These are phyloP conservation scores for Sugiyamaella pinicola DNA, from an alignment of 1,139 yeast genomes.

Conservation along the genomic window DNA sequence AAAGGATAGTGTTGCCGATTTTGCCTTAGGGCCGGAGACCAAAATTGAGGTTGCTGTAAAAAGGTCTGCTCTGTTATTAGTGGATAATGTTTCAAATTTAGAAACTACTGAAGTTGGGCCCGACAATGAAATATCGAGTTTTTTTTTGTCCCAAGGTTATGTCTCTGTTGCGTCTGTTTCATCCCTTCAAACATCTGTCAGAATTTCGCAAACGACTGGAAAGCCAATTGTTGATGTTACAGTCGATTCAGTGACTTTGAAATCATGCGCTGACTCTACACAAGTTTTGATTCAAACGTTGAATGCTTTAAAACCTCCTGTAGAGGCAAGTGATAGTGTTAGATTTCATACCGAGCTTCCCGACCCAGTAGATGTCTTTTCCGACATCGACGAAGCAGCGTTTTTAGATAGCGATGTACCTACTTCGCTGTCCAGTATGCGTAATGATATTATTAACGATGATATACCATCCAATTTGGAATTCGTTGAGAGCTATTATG, in stretches of 20 bases:
- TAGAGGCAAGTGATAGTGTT: constrained; percentile 54
- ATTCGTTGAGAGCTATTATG: constrained; percentile 47
- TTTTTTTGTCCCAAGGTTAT: constrained; percentile 31
- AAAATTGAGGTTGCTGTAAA: constrained; percentile 27
- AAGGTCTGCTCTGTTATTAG: constrained; percentile 35
- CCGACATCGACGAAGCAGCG: constrained; percentile 50
- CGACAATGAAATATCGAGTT: constrained; percentile 22
- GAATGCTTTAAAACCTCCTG: constrained; percentile 71
- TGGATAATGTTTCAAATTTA: constrained; percentile 34
- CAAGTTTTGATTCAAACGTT: constrained; percentile 68
- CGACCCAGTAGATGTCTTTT: constrained; percentile 50
- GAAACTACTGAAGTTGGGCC: constrained; percentile 7
- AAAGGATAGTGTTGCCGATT: constrained; percentile 56
- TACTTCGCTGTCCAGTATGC: constrained; percentile 19
- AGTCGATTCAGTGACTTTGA: constrained; percentile 27
- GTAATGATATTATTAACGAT: constrained; percentile 34
- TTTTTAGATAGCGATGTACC: constrained; percentile 27
- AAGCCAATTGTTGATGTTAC: constrained; percentile 6
- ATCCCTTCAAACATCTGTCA: constrained; percentile 18
- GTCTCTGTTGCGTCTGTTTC: constrained; percentile 31
- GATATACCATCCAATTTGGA: constrained; percentile 39
- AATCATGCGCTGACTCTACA: constrained; percentile 83
- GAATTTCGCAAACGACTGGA: constrained; percentile 3
- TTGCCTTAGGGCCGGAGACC: constrained; percentile 31
- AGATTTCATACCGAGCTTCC: constrained; percentile 38